These are phyloP conservation scores for Bassia scoparia DNA, from an alignment of 148 eudicot species.

Conservation along the genomic window DNA sequence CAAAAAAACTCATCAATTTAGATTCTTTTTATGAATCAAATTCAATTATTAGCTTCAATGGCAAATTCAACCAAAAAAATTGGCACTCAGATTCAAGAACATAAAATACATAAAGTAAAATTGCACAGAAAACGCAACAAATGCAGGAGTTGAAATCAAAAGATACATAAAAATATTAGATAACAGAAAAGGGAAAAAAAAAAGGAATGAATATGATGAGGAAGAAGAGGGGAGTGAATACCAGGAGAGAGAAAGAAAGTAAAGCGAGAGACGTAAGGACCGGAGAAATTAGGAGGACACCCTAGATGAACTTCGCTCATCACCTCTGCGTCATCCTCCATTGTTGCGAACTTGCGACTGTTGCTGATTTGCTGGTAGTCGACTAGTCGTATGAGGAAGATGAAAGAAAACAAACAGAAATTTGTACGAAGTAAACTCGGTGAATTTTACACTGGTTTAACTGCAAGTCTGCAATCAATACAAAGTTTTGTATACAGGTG, in stretches of 20 bases:
- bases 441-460: too few relatives aligned
- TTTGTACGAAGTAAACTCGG: too few relatives aligned
- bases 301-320: constrained; percentile 98
- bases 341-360: not conserved
- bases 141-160: not conserved
- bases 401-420: too few relatives aligned
- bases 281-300: constrained; percentile 58
- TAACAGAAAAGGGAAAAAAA: not conserved
- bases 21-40: too few relatives aligned
- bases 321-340: constrained; percentile 34
- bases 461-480: too few relatives aligned
- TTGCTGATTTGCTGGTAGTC: not conserved
- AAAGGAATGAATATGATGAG: not conserved
- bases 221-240: constrained; percentile 17
- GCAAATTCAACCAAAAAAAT: too few relatives aligned
- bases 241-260: constrained; percentile 50
- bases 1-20: not conserved
- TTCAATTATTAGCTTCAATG: too few relatives aligned
- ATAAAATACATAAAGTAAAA: too few relatives aligned
- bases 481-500: too few relatives aligned
- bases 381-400: not conserved
- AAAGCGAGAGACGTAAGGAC: constrained; percentile 63
- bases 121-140: not conserved
- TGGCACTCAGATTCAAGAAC: too few relatives aligned
- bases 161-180: too few relatives aligned